Percentiles rank a stretch among this genome's conserved stretches.
Evolutionary conservation across 768 basidiomycete genomes (phyloP).

Genomic region (Leccinum broughii): DNA sequence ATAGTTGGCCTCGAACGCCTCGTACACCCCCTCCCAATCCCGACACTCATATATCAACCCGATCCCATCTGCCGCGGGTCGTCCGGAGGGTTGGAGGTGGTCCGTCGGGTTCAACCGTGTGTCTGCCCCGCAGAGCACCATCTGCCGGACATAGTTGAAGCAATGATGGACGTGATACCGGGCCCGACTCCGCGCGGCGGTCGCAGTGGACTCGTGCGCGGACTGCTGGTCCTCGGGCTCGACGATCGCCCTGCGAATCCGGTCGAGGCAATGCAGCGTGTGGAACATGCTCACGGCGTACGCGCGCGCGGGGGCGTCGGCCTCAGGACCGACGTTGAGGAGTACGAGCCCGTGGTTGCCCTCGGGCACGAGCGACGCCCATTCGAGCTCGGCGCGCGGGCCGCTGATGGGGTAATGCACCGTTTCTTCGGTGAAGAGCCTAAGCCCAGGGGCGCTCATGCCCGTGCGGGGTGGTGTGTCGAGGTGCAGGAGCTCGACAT

Average conservation of each 20-base stretch:
- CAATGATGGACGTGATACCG: constrained; percentile 34
- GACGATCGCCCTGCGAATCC: constrained; percentile 32
- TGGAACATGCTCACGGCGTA: constrained; percentile 42
- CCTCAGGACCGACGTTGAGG: constrained; percentile 8
- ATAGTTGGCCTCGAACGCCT: constrained; percentile 20
- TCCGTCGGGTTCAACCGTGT: constrained; percentile 31
- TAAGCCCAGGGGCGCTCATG: not conserved
- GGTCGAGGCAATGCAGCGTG: constrained; percentile 41
- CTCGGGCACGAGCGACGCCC: constrained; percentile 25
- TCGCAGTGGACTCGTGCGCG: not conserved
- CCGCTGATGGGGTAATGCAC: constrained; percentile 26
- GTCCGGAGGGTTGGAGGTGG: constrained; percentile 12
- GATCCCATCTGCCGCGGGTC: constrained; percentile 21
- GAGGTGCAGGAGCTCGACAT: constrained; percentile 19
- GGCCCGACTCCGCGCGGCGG: not conserved
- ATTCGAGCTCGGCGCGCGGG: constrained; percentile 25
- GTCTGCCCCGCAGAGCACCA: constrained; percentile 38
- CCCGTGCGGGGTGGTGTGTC: constrained; percentile 1
- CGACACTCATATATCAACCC: constrained; percentile 23
- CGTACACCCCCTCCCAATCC: constrained; percentile 26
- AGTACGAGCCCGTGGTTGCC: constrained; percentile 21
- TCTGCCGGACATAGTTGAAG: constrained; percentile 42
- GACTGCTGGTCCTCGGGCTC: not conserved
- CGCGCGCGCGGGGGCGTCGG: constrained; percentile 28
- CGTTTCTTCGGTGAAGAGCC: constrained; percentile 27